Base-by-base conservation (phyloP, 148 eudicot genomes). In the Simmondsia chinensis region DNA sequence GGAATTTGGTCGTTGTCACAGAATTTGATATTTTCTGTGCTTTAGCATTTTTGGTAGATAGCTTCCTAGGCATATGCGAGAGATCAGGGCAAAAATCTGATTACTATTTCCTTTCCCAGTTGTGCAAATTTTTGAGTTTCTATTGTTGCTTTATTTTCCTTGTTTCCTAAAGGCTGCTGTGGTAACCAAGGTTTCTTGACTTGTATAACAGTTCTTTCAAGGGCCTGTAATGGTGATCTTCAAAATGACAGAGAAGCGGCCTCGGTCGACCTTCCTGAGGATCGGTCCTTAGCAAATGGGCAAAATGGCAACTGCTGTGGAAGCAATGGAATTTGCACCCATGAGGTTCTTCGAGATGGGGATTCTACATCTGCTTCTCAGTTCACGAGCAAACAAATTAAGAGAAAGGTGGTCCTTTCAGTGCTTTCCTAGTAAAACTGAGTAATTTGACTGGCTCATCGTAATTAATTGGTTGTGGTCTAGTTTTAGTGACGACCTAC, bases 391-490 rank as follows among this genome's bases (percentile, higher is more conserved):
- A 58, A 49, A 63, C 77, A 63, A 42, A 38, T 75, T 28, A 44
- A 56, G 57, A 75, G 68, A 52, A 91, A 91, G 99, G 99, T 91
- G 63, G 17, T n/a, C n/a, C n/a, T n/a, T n/a, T n/a, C n/a, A n/a
- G n/a, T n/a, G n/a, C n/a, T n/a, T n/a, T n/a, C n/a, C n/a, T n/a
- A n/a, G n/a, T n/a, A n/a, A n/a, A n/a, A n/a, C n/a, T n/a, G n/a
- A n/a, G n/a, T n/a, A n/a, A n/a, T n/a, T n/a, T n/a, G n/a, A n/a
- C n/a, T n/a, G n/a, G n/a, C n/a, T n/a, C n/a, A n/a, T n/a, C n/a
- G n/a, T n/a, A n/a, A n/a, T n/a, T n/a, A n/a, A n/a, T n/a, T n/a
- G n/a, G n/a, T n/a, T n/a, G n/a, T n/a, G n/a, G n/a, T n/a, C n/a
- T n/a, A n/a, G n/a, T n/a, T n/a, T n/a, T n/a, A n/a, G n/a, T n/a